Evolutionary conservation across 768 basidiomycete genomes (phyloP), one percentile per base, ranked within the genome.

Genomic region (Xanthoconium stramineum): DNA sequence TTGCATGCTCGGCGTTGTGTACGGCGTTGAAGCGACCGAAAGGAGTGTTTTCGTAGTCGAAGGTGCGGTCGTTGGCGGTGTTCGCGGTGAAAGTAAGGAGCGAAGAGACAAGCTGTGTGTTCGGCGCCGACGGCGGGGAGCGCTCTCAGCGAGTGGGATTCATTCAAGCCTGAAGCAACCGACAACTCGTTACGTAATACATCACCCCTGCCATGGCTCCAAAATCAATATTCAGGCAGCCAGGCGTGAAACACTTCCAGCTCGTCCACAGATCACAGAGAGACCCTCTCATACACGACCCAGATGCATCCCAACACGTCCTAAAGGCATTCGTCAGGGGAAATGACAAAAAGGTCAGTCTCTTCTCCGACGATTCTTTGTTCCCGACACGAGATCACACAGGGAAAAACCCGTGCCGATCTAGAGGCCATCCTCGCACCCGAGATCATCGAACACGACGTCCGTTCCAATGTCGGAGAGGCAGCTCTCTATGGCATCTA

Each of bases 251-350:
- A 66, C 95, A 98, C 69, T 98, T 96, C 64, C 95, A 98, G 75
- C 89, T 99, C 38, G 95, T 99, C 20, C 94, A 98, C 69, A 83
- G 97, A 57, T 98, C 95, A 9, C 94, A 94, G 66, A 78, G 96
- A 43, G 97, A 98, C 74, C 97, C 97, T 3, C 83, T 96, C 47
- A 93, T 94, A 61, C 88, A 98, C 66, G 95, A 98, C 64, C 85
- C 92, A 3, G 91, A 94, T 56, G 92, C 93, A 0, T 86, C 86
- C 50, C 81, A 85, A 59, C 86, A 93, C 69, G 94, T 99, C n/a
- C 78, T 98, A 45, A 96, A 92, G 68, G 80, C 84, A 8, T 79
- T 98, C 54, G 81, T 84, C 62, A 79, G 88, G 61, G 83, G 81
- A 51, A 94, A 92, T 69, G 70, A 74, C 19, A 84, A 80, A 74